Evolutionary conservation across 2,329 filamentous ascomycete species (phyloP).

Genomic region (Xylariomycetidae sp.): DNA sequence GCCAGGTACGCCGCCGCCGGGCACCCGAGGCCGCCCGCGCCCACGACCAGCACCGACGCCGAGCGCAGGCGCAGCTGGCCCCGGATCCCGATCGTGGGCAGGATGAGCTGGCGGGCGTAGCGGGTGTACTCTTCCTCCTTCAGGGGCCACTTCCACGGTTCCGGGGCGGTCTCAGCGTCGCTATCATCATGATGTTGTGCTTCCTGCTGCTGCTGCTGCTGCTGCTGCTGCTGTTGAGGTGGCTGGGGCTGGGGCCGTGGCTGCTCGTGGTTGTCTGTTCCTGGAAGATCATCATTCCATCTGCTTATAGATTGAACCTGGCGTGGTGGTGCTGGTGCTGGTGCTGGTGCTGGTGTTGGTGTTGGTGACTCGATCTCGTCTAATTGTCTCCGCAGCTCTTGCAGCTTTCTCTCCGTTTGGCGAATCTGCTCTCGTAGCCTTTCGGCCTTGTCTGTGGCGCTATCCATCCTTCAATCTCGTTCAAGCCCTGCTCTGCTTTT

Average conservation of each 20-base stretch:
- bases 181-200: no score
- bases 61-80: conserved; percentile 72
- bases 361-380: conserved; percentile 32
- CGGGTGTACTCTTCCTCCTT: conserved; percentile 70
- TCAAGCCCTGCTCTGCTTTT: no score
- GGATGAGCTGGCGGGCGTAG: conserved; percentile 88
- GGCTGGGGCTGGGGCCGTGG: conserved; percentile 2
- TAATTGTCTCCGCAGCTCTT: conserved; percentile 40
- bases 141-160: conserved; percentile 61
- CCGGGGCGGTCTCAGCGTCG: no score
- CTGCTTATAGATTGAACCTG: no score
- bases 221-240: conserved; percentile 1
- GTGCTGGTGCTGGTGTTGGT: conserved; percentile 3
- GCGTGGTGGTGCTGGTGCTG: conserved; percentile 1
- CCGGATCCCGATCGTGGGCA: conserved; percentile 73
- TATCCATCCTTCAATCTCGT: conserved; percentile 1
- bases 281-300: conserved; percentile 41
- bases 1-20: conserved; percentile 91
- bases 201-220: conserved; percentile 1
- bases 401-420: conserved; percentile 43
- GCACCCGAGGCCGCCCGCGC: conserved; percentile 85
- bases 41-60: conserved; percentile 73
- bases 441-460: conserved; percentile 23
- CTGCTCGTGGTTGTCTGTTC: conserved; percentile 28
- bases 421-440: conserved; percentile 43